Conservation (phyloP, 805 yeast species). For the Wickerhamiella allomyrinae region DNA sequence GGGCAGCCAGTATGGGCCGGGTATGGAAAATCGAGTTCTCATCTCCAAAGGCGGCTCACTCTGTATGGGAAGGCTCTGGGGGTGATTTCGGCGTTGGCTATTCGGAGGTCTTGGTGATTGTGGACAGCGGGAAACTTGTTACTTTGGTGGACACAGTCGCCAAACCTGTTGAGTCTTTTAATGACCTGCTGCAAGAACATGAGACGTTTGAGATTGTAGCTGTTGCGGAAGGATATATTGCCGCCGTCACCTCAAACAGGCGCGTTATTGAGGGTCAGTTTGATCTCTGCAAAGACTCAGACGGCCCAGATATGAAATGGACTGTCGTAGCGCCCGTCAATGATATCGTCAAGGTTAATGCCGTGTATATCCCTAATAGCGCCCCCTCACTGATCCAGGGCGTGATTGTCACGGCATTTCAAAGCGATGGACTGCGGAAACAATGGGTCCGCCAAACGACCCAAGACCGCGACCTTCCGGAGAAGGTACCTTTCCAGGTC, state of each 20-base stretch:
- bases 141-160: neutral
- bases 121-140: neutral
- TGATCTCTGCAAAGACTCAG: too few relatives aligned
- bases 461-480: too few relatives aligned
- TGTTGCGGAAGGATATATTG: neutral
- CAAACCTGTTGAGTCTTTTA: neutral
- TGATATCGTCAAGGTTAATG: neutral
- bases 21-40: neutral
- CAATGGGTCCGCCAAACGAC: neutral
- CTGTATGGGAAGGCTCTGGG: neutral
- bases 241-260: neutral
- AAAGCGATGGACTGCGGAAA: neutral
- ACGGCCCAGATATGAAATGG: neutral
- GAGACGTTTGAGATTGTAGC: neutral
- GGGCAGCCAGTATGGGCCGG: neutral
- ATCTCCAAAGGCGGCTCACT: neutral
- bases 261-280: neutral
- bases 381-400: neutral
- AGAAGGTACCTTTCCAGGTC: neutral
- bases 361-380: neutral
- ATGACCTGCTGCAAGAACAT: neutral
- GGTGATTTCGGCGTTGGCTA: neutral
- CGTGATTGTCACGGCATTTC: neutral
- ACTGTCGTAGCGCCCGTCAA: neutral
- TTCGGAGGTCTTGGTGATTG: neutral